Evolutionary conservation across 2,329 filamentous ascomycete genomes (phyloP).

Genomic region (Fusarium marasasianum): DNA sequence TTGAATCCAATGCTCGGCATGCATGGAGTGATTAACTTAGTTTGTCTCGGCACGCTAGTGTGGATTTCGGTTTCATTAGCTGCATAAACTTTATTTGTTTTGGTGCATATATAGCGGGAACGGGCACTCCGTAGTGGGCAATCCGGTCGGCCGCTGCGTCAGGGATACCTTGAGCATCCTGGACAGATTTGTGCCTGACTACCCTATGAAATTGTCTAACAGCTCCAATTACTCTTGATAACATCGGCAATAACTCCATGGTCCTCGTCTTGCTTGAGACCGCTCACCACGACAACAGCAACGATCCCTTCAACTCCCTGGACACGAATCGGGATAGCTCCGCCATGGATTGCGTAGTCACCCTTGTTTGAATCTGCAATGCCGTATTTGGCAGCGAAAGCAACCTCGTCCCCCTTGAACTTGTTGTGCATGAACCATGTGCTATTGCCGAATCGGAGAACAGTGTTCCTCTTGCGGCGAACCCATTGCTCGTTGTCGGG

Average conservation of each 20-base stretch:
- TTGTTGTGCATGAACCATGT: conserved; percentile 79
- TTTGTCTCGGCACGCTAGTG: conserved; percentile 19
- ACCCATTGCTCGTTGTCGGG: conserved; percentile 80
- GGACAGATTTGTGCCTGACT: neutral
- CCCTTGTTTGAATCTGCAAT: conserved; percentile 65
- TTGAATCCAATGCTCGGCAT: conserved; percentile 22
- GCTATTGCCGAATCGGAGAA: conserved; percentile 74
- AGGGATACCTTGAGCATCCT: neutral
- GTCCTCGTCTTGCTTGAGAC: conserved; percentile 79
- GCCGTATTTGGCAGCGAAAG: conserved; percentile 72
- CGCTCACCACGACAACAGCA: conserved; percentile 78
- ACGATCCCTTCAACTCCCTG: conserved; percentile 79
- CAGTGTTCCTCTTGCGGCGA: conserved; percentile 74
- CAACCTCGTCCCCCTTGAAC: conserved; percentile 69
- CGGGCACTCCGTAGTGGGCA: neutral
- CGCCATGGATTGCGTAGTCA: conserved; percentile 81
- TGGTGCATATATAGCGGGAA: conserved; percentile 24
- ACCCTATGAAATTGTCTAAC: neutral
- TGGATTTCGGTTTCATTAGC: conserved; percentile 25
- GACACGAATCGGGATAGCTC: conserved; percentile 77
- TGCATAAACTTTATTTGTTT: conserved; percentile 29
- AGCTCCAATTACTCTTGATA: conserved; percentile 62
- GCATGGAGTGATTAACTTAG: conserved; percentile 24
- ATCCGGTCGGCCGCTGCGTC: conserved; percentile 1
- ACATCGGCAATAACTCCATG: conserved; percentile 80